Evolutionary conservation across 1,284 basidiomycete species (phyloP).

Genomic region (Boletus hoseneyae): DNA sequence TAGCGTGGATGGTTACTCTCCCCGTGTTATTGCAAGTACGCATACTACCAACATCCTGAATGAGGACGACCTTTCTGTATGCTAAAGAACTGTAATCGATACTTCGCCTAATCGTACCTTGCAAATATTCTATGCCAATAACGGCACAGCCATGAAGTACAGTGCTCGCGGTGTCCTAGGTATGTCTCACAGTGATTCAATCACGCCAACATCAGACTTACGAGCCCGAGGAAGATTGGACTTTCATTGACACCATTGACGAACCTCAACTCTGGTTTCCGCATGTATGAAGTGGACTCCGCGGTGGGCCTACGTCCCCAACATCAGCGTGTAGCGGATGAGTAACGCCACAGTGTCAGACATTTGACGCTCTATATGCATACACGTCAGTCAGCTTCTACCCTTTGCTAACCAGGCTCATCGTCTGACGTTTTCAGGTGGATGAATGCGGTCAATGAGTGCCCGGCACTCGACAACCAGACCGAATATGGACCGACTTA

Average conservation of each 20-base stretch:
- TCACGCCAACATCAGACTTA: neutral
- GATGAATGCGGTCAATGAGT: slow-evolving; percentile 33
- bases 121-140: slow-evolving; percentile 41
- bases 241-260: slow-evolving; percentile 69
- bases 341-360: slow-evolving; percentile 17
- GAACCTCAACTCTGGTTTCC: slow-evolving; percentile 74
- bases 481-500: slow-evolving; percentile 38
- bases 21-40: slow-evolving; percentile 72
- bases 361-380: slow-evolving; percentile 37
- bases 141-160: slow-evolving; percentile 46
- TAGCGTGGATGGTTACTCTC: slow-evolving; percentile 72
- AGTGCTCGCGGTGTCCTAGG: slow-evolving; percentile 54
- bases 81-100: neutral
- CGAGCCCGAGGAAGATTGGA: slow-evolving; percentile 40
- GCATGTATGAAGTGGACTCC: slow-evolving; percentile 75
- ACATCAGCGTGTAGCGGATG: neutral
- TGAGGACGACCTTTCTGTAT: slow-evolving; percentile 66
- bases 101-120: neutral
- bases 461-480: slow-evolving; percentile 30
- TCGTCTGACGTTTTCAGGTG: slow-evolving; percentile 22
- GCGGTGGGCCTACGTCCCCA: slow-evolving; percentile 39
- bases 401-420: neutral
- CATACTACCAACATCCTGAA: slow-evolving; percentile 5
- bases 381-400: slow-evolving; percentile 29
- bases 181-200: slow-evolving; percentile 13